These are phyloP conservation scores for Isatis tinctoria DNA, from an alignment of 345 rosid species.

Conservation along the genomic window DNA sequence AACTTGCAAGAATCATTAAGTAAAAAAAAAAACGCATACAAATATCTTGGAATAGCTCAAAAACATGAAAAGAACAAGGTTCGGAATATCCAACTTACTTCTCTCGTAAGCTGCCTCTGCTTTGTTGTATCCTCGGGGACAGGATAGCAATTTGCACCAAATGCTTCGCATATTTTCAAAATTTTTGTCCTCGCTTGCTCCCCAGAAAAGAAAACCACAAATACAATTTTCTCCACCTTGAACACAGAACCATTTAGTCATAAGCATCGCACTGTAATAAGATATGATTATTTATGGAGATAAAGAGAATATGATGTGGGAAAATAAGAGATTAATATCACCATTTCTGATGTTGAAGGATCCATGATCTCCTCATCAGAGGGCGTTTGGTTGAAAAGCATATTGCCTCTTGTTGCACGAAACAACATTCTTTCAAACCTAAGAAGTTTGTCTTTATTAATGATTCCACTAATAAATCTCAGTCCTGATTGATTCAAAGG, in stretches of 20 bases:
- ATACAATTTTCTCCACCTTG: slow-evolving; percentile 82
- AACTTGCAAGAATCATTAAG: background rate
- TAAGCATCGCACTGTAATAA: slow-evolving; percentile 14
- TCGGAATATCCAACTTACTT: slow-evolving; percentile 50
- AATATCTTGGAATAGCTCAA: background rate
- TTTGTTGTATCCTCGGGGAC: slow-evolving; percentile 85
- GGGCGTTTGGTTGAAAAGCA: slow-evolving; percentile 94
- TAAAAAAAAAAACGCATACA: background rate
- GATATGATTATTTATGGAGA: background rate
- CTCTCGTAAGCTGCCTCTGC: slow-evolving; percentile 87
- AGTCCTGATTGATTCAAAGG: slow-evolving; percentile 72
- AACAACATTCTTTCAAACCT: slow-evolving; percentile 93
- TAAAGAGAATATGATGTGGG: background rate
- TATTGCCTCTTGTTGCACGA: slow-evolving; percentile 97
- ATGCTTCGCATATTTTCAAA: slow-evolving; percentile 90
- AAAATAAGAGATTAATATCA: slow-evolving; percentile 30
- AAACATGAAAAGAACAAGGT: background rate
- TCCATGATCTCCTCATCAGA: slow-evolving; percentile 90
- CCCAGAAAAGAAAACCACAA: slow-evolving; percentile 94
- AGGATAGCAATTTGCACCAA: slow-evolving; percentile 95
- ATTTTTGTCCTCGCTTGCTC: slow-evolving; percentile 93
- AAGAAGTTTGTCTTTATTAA: slow-evolving; percentile 63
- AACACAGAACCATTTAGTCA: slow-evolving; percentile 6
- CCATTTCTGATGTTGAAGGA: slow-evolving; percentile 86
- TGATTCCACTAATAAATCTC: slow-evolving; percentile 84